Evolutionary conservation across 768 basidiomycete genomes (phyloP).

Genomic region (Termitomyces sp.): DNA sequence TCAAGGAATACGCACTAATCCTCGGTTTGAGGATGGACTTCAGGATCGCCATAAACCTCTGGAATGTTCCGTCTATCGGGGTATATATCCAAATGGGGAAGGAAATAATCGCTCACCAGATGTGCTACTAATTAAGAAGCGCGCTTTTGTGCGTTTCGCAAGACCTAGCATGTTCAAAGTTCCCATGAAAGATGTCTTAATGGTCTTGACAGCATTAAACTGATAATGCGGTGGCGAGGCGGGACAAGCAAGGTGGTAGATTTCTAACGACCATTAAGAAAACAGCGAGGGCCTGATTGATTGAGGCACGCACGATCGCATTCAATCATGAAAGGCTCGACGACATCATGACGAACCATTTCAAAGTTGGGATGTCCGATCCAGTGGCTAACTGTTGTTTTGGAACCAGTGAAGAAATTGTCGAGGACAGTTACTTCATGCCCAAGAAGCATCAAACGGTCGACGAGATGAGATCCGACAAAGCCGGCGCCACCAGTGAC

Average conservation of each 20-base stretch:
- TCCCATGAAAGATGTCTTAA: slow-evolving; percentile 98
- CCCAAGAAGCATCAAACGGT: slow-evolving; percentile 95
- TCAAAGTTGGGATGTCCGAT: slow-evolving; percentile 99
- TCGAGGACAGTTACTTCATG: slow-evolving; percentile 97
- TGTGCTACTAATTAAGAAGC: slow-evolving; percentile 94
- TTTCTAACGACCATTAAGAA: slow-evolving; percentile 48
- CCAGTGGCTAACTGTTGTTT: slow-evolving; percentile 96
- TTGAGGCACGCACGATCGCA: slow-evolving; percentile 73
- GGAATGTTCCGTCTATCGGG: slow-evolving; percentile 10
- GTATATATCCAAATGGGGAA: slow-evolving; percentile 1
- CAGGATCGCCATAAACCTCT: slow-evolving; percentile 99
- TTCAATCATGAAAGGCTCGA: slow-evolving; percentile 98
- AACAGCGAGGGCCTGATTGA: slow-evolving; percentile 6
- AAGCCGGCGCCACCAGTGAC: slow-evolving; percentile 99
- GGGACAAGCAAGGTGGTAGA: slow-evolving; percentile 97
- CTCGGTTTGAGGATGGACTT: slow-evolving; percentile 94
- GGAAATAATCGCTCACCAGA: slow-evolving; percentile 55
- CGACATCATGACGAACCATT: slow-evolving; percentile 94
- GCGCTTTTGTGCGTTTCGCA: slow-evolving; percentile 94
- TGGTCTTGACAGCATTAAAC: slow-evolving; percentile 95
- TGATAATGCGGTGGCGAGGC: slow-evolving; percentile 98
- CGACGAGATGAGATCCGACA: slow-evolving; percentile 96
- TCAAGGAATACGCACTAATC: slow-evolving; percentile 69
- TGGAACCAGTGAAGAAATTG: slow-evolving; percentile 98
- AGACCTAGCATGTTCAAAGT: slow-evolving; percentile 98